A percentile compares a stretch with the other conserved stretches of the same genome.
Evolutionary conservation across 768 basidiomycete species (phyloP).

Genomic region (Dacryopinax spathularia): DNA sequence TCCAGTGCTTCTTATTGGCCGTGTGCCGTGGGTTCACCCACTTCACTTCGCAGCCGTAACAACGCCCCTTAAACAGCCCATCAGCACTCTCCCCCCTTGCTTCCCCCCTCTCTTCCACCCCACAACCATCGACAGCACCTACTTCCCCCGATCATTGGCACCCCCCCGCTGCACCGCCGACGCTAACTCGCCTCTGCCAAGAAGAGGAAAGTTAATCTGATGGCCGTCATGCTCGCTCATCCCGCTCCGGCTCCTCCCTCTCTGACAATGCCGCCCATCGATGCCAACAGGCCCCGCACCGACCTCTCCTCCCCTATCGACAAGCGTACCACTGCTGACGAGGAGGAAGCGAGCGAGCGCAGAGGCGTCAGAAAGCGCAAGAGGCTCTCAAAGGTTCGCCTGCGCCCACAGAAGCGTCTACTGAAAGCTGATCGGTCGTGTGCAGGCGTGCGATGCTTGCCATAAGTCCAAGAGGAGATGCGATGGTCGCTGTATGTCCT

Average conservation of each 20-base stretch:
- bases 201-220: too few species aligned
- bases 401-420: neutral
- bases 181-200: too few species aligned
- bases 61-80: neutral
- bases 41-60: too few species aligned
- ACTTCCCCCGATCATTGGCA: neutral
- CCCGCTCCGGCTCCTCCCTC: neutral
- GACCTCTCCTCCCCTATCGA: neutral
- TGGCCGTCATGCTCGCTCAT: neutral
- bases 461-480: slow-evolving; percentile 76
- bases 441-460: slow-evolving; percentile 61
- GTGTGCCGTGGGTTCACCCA: too few species aligned
- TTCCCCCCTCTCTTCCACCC: neutral
- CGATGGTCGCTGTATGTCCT: slow-evolving; percentile 39
- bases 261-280: neutral
- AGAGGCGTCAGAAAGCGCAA: slow-evolving; percentile 29
- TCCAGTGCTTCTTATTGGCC: too few species aligned
- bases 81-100: neutral
- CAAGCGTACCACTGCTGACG: neutral
- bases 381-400: slow-evolving; percentile 36
- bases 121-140: too few species aligned
- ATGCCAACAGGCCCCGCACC: neutral
- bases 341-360: neutral
- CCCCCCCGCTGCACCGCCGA: too few species aligned
- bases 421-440: neutral